A percentile compares a stretch with the other conserved stretches of the same genome.
Conservation (phyloP, 805 yeast species). For the Saccharomyces cerevisiae region DNA sequence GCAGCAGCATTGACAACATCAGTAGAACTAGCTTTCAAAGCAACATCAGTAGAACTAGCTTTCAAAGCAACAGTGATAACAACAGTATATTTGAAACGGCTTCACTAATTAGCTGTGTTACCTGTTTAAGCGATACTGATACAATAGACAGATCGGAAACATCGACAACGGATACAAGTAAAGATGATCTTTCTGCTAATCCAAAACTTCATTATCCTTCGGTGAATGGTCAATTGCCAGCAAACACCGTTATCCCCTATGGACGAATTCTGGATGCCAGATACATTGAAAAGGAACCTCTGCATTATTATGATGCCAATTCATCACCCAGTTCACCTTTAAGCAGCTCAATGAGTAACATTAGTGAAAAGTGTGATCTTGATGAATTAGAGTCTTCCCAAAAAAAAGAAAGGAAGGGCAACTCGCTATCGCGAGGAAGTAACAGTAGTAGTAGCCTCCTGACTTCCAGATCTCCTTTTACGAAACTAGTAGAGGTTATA, state of each 20-base stretch:
- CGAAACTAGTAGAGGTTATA: slow-evolving; percentile 24
- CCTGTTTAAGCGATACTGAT: slow-evolving; percentile 25
- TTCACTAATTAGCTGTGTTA: slow-evolving; percentile 31
- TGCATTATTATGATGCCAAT: background rate
- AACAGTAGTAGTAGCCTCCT: background rate
- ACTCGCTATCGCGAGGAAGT: background rate
- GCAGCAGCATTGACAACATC: slow-evolving; percentile 7
- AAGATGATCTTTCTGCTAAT: background rate
- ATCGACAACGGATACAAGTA: background rate
- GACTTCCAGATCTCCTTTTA: background rate
- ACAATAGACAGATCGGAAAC: slow-evolving; percentile 1
- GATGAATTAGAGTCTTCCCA: background rate
- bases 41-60: slow-evolving; percentile 10
- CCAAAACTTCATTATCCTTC: slow-evolving; percentile 16
- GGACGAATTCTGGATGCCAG: slow-evolving; percentile 26
- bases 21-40: slow-evolving; percentile 11
- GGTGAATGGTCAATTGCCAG: slow-evolving; percentile 26
- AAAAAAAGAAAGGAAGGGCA: background rate
- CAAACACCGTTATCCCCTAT: slow-evolving; percentile 30
- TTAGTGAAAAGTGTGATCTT: background rate
- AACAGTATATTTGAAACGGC: slow-evolving; percentile 22
- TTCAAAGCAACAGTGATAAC: slow-evolving; percentile 6
- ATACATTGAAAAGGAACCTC: slow-evolving; percentile 10
- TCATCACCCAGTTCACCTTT: background rate
- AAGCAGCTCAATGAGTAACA: slow-evolving; percentile 5